Base-by-base conservation (phyloP, 352 stramenopile genomes). In the Pythium vanterpoolii region DNA sequence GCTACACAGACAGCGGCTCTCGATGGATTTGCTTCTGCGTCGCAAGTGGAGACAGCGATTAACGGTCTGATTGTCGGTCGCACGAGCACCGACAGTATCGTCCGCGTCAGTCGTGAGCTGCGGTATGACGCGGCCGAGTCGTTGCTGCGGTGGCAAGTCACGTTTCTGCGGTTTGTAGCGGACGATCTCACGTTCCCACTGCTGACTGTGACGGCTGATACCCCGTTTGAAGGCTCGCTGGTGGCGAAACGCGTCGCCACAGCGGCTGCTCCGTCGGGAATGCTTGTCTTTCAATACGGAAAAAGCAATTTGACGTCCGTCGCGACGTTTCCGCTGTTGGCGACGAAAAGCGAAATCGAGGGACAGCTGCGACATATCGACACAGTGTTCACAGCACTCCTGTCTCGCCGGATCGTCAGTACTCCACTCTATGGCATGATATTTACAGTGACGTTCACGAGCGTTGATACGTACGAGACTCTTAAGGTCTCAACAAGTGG, bases 361-460 rank as follows among this genome's bases (percentile, higher is more conserved):
- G 61, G n/a, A 16, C n/a, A 26, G 4, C 27, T 90, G 16, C 28
- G 66, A 0, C 54, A 71, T 18, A 54, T 86, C 8, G 31, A 66
- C 5, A 62, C 40, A 1, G 66, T 90, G 3, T 80, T 83, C 27
- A 62, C 68, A 0, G 75, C 74, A 0, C 47, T 68, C 0, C 68
- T 74, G 1, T 54, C 62, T 4, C 61, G 67, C 8, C 43, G 18
- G 0, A 55, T 73, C 3, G 30, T 74, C 19, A 62, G 13, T 1
- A 61, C 52, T 8, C 83, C 82, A 39, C 24, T 48, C 5, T 58
- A 58, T 34, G 80, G 75, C 3, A 63, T 87, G 27, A 66, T 67
- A 27, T 90, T 83, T 28, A 56, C 46, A 4, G 63, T 92, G 23
- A 78, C 75, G 0, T 89, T 93, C 47, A 64, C 65, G 1, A 77